Percentiles rank a stretch among this genome's conserved stretches.
These are phyloP conservation scores for Leishmania braziliensis DNA, from an alignment of 208 protist species.

Conservation along the genomic window DNA sequence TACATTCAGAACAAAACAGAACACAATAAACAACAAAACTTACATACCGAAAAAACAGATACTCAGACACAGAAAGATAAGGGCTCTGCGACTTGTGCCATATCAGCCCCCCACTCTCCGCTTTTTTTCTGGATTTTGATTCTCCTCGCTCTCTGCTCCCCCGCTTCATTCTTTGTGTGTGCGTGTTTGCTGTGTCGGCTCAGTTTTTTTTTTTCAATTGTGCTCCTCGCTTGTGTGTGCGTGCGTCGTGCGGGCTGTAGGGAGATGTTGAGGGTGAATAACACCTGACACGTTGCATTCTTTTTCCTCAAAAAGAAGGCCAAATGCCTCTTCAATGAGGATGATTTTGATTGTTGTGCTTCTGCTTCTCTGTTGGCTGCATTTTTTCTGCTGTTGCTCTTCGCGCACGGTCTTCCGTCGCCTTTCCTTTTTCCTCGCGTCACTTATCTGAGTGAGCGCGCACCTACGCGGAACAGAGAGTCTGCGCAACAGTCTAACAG, in stretches of 20 bases:
- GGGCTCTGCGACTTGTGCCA: not conserved
- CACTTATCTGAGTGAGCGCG: not conserved
- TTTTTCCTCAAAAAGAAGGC: not conserved
- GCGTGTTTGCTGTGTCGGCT: not conserved
- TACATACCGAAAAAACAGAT: not conserved
- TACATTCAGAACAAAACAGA: not conserved
- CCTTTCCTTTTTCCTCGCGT: not conserved
- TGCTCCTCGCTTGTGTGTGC: not conserved
- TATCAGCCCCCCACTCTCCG: no score
- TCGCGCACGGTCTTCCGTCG: not conserved
- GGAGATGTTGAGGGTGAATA: not conserved
- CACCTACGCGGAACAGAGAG: not conserved
- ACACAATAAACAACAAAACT: not conserved
- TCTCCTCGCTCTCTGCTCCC: not conserved
- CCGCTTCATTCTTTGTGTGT: not conserved
- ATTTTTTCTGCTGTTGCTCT: not conserved
- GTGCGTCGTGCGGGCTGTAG: not conserved
- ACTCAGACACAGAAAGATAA: not conserved
- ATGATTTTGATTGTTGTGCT: not conserved
- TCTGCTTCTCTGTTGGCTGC: not conserved
- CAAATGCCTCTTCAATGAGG: not conserved
- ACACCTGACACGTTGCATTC: not conserved
- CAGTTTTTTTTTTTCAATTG: not conserved
- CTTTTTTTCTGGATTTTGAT: not conserved
- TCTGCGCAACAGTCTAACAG: not conserved